Evolutionary conservation across 2,329 filamentous ascomycete genomes (phyloP).

Genomic region (Apiospora phragmitis): DNA sequence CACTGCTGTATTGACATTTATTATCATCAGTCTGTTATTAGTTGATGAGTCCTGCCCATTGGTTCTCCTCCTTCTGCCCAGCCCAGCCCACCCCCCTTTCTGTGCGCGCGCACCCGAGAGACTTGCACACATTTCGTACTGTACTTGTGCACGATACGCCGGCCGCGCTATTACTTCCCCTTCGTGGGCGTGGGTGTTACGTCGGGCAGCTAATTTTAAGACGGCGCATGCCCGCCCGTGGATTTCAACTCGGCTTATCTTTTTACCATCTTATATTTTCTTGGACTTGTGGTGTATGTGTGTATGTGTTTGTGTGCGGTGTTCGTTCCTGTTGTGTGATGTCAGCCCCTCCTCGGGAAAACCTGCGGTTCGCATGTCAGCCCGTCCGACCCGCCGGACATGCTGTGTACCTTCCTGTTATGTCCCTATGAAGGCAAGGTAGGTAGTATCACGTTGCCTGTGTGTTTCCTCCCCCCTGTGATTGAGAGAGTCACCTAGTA

Average conservation of each 20-base stretch:
- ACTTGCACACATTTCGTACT: neutral
- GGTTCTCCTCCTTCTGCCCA: too few relatives aligned
- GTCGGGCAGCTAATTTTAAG: neutral
- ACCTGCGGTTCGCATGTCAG: neutral
- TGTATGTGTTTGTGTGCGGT: neutral
- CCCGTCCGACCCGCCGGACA: neutral
- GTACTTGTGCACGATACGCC: neutral
- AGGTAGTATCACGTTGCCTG: neutral
- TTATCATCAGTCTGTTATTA: neutral
- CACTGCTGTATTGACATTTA: neutral
- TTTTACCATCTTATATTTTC: neutral
- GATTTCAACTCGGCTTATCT: neutral
- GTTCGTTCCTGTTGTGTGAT: neutral
- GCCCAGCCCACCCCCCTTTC: too few relatives aligned
- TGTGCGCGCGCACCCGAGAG: too few relatives aligned
- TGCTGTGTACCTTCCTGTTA: neutral
- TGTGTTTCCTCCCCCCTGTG: neutral
- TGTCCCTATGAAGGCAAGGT: neutral
- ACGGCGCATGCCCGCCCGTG: neutral
- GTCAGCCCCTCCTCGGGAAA: conserved; percentile 1
- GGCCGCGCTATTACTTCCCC: neutral
- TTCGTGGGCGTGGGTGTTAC: neutral
- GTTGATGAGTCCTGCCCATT: neutral
- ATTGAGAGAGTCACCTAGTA: neutral
- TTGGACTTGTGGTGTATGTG: neutral